Conservation (phyloP, 2,329 filamentous ascomycete species). For the Chaetomiaceae sp. region DNA sequence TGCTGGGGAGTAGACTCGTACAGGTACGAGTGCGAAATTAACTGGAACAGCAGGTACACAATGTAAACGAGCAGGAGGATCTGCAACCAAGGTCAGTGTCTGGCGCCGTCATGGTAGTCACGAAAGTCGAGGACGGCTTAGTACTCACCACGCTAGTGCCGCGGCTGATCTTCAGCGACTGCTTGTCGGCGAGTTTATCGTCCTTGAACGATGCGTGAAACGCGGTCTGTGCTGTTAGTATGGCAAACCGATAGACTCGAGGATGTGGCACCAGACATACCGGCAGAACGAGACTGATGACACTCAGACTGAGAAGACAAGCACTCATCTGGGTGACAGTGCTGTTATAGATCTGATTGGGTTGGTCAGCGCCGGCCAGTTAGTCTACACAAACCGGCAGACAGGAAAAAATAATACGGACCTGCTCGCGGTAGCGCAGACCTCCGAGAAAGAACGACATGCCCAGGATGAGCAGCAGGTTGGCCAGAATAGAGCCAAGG, state of each 20-base stretch:
- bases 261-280: slow-evolving; percentile 44
- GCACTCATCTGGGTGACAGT: slow-evolving; percentile 96
- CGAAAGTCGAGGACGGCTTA: too few species aligned
- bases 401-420: slow-evolving; percentile 30
- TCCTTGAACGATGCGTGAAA: slow-evolving; percentile 83
- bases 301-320: slow-evolving; percentile 82
- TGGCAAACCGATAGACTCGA: slow-evolving; percentile 26
- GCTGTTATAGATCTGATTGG: slow-evolving; percentile 74
- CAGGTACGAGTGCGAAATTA: slow-evolving; percentile 88
- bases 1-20: slow-evolving; percentile 90
- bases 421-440: slow-evolving; percentile 80
- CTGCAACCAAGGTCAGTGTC: too few species aligned
- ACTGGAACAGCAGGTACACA: slow-evolving; percentile 81
- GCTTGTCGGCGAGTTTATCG: slow-evolving; percentile 54
- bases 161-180: slow-evolving; percentile 79
- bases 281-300: slow-evolving; percentile 81
- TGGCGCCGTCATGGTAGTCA: too few species aligned
- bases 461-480: slow-evolving; percentile 80
- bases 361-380: slow-evolving; percentile 6
- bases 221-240: slow-evolving; percentile 55
- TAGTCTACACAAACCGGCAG: not conserved
- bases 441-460: slow-evolving; percentile 89
- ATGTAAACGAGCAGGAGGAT: slow-evolving; percentile 76
- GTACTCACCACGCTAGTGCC: slow-evolving; percentile 75
- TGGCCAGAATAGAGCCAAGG: slow-evolving; percentile 83